Evolutionary conservation across 257 asterid genomes (phyloP).

Genomic region (Solanum clarkiae): DNA sequence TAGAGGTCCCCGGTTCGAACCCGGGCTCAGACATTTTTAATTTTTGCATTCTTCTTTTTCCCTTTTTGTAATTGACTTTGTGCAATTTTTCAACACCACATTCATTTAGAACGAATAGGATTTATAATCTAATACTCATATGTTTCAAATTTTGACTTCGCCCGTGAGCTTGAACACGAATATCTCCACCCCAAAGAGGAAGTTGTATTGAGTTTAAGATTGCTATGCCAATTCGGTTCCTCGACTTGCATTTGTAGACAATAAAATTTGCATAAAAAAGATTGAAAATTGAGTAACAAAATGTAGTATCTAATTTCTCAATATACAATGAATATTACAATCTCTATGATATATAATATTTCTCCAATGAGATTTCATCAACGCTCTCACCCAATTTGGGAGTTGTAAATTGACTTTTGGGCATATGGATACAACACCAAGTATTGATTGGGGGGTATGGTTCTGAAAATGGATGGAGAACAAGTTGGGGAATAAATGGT

Average conservation of each 20-base stretch:
- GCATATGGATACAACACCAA: too few relatives aligned
- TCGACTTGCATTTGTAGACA: not conserved
- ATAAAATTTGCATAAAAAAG: not conserved
- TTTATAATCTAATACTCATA: not conserved
- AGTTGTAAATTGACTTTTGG: too few relatives aligned
- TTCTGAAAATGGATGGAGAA: too few relatives aligned
- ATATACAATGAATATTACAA: not conserved
- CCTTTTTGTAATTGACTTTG: too few relatives aligned
- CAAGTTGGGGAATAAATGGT: too few relatives aligned
- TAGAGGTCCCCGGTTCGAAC: conserved; percentile 99
- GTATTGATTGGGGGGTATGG: too few relatives aligned
- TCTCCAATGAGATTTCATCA: not conserved
- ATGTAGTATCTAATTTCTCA: not conserved
- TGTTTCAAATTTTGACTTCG: not conserved
- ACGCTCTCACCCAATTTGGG: too few relatives aligned
- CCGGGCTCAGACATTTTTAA: conserved; percentile 72
- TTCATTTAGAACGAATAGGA: too few relatives aligned
- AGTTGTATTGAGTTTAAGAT: not conserved
- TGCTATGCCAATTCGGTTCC: not conserved
- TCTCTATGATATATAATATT: not conserved
- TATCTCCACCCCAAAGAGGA: not conserved
- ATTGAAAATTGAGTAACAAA: not conserved
- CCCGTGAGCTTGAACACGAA: not conserved
- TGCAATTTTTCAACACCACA: too few relatives aligned
- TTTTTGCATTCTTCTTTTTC: not conserved